These are phyloP conservation scores for Sanghuangporus weigelae DNA, from an alignment of 1,284 basidiomycete species.

Conservation along the genomic window DNA sequence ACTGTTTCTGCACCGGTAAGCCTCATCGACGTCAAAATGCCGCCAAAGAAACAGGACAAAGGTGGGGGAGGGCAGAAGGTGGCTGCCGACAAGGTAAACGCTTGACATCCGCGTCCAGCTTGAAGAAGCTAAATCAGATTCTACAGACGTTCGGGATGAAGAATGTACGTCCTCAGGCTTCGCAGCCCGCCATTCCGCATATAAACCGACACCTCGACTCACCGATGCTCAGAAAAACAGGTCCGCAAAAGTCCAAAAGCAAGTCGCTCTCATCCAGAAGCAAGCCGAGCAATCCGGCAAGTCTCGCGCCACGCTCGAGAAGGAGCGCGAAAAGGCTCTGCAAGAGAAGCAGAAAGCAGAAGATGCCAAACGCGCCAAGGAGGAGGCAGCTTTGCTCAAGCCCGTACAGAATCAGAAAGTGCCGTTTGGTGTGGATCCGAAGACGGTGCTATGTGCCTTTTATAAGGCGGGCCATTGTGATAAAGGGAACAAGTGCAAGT, in stretches of 20 bases:
- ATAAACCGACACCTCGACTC: not conserved
- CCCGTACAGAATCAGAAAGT: slow-evolving; percentile 83
- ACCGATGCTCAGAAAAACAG: slow-evolving; percentile 77
- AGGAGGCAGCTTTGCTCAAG: slow-evolving; percentile 78
- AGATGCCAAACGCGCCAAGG: slow-evolving; percentile 81
- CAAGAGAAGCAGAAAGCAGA: slow-evolving; percentile 75
- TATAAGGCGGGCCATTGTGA: slow-evolving; percentile 88
- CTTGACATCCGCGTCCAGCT: slow-evolving; percentile 17
- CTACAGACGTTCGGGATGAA: slow-evolving; percentile 87
- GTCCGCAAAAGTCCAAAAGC: slow-evolving; percentile 87
- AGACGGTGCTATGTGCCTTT: slow-evolving; percentile 85
- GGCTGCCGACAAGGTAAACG: slow-evolving; percentile 69
- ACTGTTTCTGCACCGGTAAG: not conserved
- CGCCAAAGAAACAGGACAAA: slow-evolving; percentile 63
- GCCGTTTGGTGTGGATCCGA: slow-evolving; percentile 94
- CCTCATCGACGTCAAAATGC: slow-evolving; percentile 40
- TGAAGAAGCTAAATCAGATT: slow-evolving; percentile 29
- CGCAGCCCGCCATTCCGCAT: not conserved
- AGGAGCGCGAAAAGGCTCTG: slow-evolving; percentile 79
- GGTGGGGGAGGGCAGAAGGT: slow-evolving; percentile 50
- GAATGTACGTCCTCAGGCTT: slow-evolving; percentile 54
- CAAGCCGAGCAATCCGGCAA: slow-evolving; percentile 72
- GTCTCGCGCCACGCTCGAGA: slow-evolving; percentile 71
- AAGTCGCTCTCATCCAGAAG: slow-evolving; percentile 75
- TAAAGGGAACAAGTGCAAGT: slow-evolving; percentile 92